Evolutionary conservation across 2,329 filamentous ascomycete species (phyloP).

Genomic region (Diaporthe eres): DNA sequence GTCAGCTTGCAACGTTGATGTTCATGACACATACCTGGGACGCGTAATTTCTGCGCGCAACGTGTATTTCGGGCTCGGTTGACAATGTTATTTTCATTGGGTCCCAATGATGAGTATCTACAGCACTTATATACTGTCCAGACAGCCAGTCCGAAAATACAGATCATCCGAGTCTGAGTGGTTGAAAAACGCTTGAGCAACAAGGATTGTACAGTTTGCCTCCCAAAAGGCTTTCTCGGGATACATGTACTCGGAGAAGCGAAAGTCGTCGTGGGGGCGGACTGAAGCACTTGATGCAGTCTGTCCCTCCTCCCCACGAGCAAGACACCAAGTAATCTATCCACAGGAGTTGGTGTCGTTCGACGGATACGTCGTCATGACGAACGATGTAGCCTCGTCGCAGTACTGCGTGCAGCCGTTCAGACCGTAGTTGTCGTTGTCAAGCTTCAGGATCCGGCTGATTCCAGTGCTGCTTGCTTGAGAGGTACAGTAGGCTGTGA

Average conservation of each 20-base stretch:
- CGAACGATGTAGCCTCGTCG: conserved; percentile 24
- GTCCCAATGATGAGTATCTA: background rate
- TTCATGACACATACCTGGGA: background rate
- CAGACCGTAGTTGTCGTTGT: conserved; percentile 38
- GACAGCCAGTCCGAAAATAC: background rate
- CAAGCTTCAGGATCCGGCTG: conserved; percentile 41
- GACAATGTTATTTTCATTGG: background rate
- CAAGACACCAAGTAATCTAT: background rate
- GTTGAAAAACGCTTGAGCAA: conserved; percentile 18
- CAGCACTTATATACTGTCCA: background rate
- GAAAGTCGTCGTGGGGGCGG: background rate
- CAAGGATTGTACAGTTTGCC: background rate
- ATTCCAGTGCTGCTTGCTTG: conserved; percentile 26
- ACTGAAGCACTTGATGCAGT: background rate
- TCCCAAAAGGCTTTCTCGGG: background rate
- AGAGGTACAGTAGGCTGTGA: conserved; percentile 24
- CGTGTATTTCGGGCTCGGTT: too few relatives aligned
- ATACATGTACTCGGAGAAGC: conserved; percentile 2
- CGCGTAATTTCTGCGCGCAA: background rate
- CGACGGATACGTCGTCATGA: conserved; percentile 34
- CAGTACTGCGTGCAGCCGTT: conserved; percentile 41
- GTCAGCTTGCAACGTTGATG: background rate
- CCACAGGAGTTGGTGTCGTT: conserved; percentile 39
- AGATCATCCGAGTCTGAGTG: background rate
- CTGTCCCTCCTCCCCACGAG: background rate